Conservation (phyloP, 78 protist species). For the Polysphondylium violaceum region DNA sequence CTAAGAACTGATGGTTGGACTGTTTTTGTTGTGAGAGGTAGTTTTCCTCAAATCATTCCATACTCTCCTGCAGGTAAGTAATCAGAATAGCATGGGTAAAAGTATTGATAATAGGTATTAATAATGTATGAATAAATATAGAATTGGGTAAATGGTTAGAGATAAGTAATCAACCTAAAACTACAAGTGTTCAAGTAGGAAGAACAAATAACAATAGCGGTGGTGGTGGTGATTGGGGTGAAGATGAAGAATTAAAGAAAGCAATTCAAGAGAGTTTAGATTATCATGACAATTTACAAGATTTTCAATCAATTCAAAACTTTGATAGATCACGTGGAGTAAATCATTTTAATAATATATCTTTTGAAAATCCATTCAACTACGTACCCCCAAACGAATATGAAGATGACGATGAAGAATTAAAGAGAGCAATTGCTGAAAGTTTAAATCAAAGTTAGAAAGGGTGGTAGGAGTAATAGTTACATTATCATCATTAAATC, state of each 20-base stretch:
- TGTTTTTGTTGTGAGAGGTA: constrained; percentile 78
- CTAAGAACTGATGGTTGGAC: constrained; percentile 56
- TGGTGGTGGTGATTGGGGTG: no score
- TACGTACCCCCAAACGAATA: no score
- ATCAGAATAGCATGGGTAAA: no score
- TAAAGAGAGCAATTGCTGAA: not conserved
- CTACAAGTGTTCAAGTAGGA: no score
- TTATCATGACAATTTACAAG: no score
- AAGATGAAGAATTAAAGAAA: constrained; percentile 12
- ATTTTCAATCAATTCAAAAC: not conserved
- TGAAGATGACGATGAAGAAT: constrained; percentile 16
- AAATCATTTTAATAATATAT: no score
- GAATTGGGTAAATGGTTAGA: constrained; percentile 31
- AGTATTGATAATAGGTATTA: no score
- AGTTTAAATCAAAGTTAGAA: not conserved
- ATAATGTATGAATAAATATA: no score
- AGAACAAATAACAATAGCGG: no score
- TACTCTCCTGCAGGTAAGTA: constrained; percentile 27
- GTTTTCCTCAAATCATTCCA: constrained; percentile 35
- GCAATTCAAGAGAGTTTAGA: not conserved
- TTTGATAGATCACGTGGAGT: not conserved
- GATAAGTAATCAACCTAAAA: not conserved
- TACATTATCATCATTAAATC: no score
- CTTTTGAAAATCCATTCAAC: no score
- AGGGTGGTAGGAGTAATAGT: no score